These are phyloP conservation scores for Aspergillus aculeatinus DNA, from an alignment of 2,329 filamentous ascomycete species.

Conservation along the genomic window DNA sequence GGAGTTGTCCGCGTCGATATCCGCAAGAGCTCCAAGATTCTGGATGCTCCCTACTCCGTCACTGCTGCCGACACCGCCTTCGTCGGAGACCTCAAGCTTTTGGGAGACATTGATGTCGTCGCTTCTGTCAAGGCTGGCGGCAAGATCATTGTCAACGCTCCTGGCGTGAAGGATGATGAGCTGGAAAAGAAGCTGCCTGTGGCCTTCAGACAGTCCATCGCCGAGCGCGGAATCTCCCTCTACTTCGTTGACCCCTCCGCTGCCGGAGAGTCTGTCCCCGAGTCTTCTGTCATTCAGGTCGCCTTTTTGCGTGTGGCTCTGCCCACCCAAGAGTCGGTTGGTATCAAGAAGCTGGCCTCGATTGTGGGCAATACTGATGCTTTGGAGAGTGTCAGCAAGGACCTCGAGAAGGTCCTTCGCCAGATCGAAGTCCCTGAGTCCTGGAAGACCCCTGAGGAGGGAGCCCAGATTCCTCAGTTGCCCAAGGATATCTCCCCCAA, in stretches of 20 bases:
- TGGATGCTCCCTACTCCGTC: constrained; percentile 81
- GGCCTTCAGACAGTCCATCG: constrained; percentile 68
- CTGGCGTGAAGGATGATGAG: constrained; percentile 82
- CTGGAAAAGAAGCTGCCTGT: constrained; percentile 79
- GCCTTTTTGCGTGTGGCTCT: constrained; percentile 78
- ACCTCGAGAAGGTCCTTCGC: constrained; percentile 68
- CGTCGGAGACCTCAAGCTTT: constrained; percentile 74
- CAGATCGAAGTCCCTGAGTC: constrained; percentile 71
- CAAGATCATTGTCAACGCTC: constrained; percentile 71
- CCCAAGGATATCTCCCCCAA: constrained; percentile 68
- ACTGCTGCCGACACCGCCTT: constrained; percentile 76
- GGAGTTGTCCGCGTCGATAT: constrained; percentile 83
- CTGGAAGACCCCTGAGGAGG: constrained; percentile 71
- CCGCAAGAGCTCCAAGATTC: constrained; percentile 74
- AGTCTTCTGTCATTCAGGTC: constrained; percentile 71
- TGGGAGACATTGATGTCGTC: constrained; percentile 74
- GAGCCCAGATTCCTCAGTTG: constrained; percentile 45
- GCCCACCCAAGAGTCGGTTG: constrained; percentile 62
- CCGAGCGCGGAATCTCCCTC: constrained; percentile 68
- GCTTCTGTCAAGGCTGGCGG: constrained; percentile 68
- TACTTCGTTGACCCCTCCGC: constrained; percentile 72
- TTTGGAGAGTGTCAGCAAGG: constrained; percentile 59
- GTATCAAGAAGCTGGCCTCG: constrained; percentile 65
- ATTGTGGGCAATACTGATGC: constrained; percentile 61
- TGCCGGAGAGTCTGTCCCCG: constrained; percentile 65